Base-by-base conservation (phyloP, 2,329 filamentous ascomycete species). In the Aspergillus costaricaensis region DNA sequence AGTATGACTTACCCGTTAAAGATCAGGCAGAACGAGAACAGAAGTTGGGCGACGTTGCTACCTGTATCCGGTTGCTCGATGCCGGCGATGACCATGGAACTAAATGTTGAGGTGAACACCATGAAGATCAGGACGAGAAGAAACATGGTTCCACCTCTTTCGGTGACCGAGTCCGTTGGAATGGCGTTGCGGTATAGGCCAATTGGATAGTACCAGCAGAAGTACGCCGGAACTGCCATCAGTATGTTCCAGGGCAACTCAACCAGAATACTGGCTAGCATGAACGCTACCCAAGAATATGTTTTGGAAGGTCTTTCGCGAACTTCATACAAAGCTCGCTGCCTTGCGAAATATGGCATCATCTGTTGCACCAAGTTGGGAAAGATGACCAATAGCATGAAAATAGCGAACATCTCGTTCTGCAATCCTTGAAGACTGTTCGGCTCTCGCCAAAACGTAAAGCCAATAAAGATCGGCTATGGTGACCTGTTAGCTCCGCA, bases 391-490 rank as follows among this genome's bases (percentile, higher is more conserved):
- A 89, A 79, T 39, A 93, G 78, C 83, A 94, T 90, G 84, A 95
- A 96, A 67, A 96, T 90, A 71, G 87, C 84, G 70, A 95, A 95
- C 86, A 93, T 91, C 72, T 95, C 90, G 78, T 95, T 95, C 76
- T 93, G 90, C n/a, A 95, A 80, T 61, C 91, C 92, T 74, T 92
- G 90, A 48, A 89, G 83, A 44, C 86, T 88, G 77, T 90, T 88
- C 15, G 85, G 84, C 5, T 90, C 88, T 21, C 86, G 83, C 83
- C 85, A 91, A 78, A 95, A 92, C 60, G 89, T 88, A 74, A 93
- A 92, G 23, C 91, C 91, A 70, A 95, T 91, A 75, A 95, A 95
- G 4, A 95, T 81, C 3, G 70, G 87, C 83, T 76, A 79, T 23
- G 5, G 82, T 21, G 6, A 17, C 8, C n/a, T 27, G 51, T 54